phyloP scores from a whole-genome alignment of 768 basidiomycete species.

The Russula abietina region DNA sequence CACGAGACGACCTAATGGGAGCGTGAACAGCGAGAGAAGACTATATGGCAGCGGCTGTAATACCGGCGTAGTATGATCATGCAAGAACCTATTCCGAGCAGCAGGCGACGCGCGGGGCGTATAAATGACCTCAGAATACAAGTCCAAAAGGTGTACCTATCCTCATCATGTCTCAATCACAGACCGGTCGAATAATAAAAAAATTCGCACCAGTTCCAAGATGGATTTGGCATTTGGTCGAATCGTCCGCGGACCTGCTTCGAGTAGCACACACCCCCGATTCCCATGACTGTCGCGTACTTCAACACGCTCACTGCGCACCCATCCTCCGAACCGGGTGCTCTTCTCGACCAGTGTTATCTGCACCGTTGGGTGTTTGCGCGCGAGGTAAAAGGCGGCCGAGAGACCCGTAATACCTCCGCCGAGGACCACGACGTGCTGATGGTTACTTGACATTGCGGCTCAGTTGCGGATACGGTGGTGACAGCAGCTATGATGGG shows the following conservation, averaged over 20 bases:
- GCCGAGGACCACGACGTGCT: conserved; percentile 64
- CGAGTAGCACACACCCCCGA: conserved; percentile 52
- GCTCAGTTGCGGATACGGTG: neutral
- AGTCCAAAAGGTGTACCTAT: conserved; percentile 71
- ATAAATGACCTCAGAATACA: conserved; percentile 56
- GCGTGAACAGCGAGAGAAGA: conserved; percentile 33
- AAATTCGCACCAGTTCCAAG: conserved; percentile 66
- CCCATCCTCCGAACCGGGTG: conserved; percentile 78
- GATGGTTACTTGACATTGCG: neutral
- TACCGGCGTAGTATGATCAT: conserved; percentile 37
- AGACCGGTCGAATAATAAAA: no score
- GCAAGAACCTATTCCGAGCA: conserved; percentile 71
- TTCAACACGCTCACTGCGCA: conserved; percentile 51
- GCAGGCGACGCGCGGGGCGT: conserved; percentile 64
- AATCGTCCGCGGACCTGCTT: conserved; percentile 83
- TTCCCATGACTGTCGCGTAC: conserved; percentile 31
- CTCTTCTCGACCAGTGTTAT: conserved; percentile 69
- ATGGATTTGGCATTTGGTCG: conserved; percentile 68
- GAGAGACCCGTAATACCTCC: conserved; percentile 80
- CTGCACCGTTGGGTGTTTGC: conserved; percentile 50
- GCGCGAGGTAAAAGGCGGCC: conserved; percentile 69
- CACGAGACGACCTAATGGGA: conserved; percentile 41
- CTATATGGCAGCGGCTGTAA: conserved; percentile 48
- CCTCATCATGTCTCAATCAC: no score
- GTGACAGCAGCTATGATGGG: neutral